A percentile compares a stretch with the other conserved stretches of the same genome.
phyloP scores from a whole-genome alignment of 139 green algal genomes.

The Chlorella sp. region DNA sequence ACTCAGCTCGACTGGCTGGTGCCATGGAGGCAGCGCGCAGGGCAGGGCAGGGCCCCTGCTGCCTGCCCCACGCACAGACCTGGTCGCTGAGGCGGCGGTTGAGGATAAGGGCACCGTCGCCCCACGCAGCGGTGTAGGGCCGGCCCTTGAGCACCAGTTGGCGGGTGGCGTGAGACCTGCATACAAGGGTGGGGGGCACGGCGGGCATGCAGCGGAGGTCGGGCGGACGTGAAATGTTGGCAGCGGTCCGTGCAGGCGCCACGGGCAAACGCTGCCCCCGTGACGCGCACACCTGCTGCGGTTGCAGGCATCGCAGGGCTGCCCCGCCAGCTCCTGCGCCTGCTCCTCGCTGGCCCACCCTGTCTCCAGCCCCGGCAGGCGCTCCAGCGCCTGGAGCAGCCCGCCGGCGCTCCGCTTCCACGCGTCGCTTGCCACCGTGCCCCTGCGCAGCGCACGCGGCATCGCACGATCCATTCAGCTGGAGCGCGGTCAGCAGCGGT shows the following conservation, averaged over 20 bases:
- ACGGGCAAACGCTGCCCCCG: no score
- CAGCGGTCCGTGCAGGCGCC: no score
- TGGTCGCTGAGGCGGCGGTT: constrained; percentile 20
- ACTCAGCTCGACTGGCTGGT: no score
- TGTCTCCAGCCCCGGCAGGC: constrained; percentile 16
- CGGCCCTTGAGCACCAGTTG: constrained; percentile 20
- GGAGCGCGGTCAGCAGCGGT: not conserved
- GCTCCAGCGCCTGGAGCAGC: constrained; percentile 34
- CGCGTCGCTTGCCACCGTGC: constrained; percentile 20
- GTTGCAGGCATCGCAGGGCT: constrained; percentile 26
- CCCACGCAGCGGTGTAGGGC: not conserved
- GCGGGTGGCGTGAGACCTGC: constrained; percentile 25
- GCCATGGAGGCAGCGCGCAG: no score
- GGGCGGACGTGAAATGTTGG: no score
- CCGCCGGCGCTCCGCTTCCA: constrained; percentile 22
- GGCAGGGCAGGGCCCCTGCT: no score
- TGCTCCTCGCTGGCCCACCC: not conserved
- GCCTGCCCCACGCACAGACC: no score
- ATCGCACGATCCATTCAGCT: not conserved
- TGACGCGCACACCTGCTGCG: constrained; percentile 8
- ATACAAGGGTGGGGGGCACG: not conserved
- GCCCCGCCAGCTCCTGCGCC: not conserved
- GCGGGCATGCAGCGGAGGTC: not conserved
- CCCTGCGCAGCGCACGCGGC: not conserved
- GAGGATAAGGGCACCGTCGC: constrained; percentile 12